These are phyloP conservation scores for Mycena albidolilacea DNA, from an alignment of 768 basidiomycete species.

Conservation along the genomic window DNA sequence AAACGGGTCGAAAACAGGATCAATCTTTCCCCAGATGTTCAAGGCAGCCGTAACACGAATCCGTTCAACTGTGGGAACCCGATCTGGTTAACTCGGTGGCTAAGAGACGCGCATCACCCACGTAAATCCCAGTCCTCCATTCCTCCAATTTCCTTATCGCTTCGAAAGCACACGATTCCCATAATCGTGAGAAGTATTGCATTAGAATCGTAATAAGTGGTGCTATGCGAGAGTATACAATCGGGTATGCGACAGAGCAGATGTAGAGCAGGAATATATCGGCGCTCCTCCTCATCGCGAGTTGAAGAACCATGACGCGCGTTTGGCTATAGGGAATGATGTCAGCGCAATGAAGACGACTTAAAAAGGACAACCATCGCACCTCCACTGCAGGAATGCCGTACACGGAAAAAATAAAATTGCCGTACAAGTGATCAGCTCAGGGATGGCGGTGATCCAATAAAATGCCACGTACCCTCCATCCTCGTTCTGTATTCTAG, in stretches of 20 bases:
- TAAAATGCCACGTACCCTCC: slow-evolving; percentile 66
- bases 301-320: slow-evolving; percentile 95
- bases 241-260: slow-evolving; percentile 44
- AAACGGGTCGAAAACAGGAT: slow-evolving; percentile 6
- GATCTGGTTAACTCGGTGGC: neutral
- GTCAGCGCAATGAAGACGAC: slow-evolving; percentile 41
- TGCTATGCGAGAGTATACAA: slow-evolving; percentile 47
- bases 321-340: slow-evolving; percentile 72
- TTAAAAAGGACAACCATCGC: slow-evolving; percentile 44
- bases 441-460: slow-evolving; percentile 41
- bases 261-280: slow-evolving; percentile 37
- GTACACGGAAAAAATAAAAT: slow-evolving; percentile 27
- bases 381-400: slow-evolving; percentile 54
- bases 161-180: slow-evolving; percentile 24
- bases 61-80: neutral
- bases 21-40: slow-evolving; percentile 23
- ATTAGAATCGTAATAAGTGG: slow-evolving; percentile 35
- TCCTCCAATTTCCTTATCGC: slow-evolving; percentile 26
- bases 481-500: slow-evolving; percentile 87
- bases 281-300: slow-evolving; percentile 67
- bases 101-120: neutral
- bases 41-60: neutral
- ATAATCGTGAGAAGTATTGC: slow-evolving; percentile 33
- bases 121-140: slow-evolving; percentile 22
- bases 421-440: slow-evolving; percentile 43